Conservation (phyloP, 1,139 yeast genomes). For the Groenewaldozyma sp. region DNA sequence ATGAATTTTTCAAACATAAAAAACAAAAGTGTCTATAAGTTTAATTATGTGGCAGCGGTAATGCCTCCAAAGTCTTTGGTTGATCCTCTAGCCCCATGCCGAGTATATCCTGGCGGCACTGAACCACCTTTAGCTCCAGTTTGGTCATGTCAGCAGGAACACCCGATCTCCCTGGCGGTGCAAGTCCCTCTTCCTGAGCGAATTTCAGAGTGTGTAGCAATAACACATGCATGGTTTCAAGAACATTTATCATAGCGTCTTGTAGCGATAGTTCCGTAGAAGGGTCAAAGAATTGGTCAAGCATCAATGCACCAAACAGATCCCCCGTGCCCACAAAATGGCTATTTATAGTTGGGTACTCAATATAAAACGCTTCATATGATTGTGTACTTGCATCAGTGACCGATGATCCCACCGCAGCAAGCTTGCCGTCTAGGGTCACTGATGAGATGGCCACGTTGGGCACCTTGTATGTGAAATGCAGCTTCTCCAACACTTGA, state of each 20-base stretch:
- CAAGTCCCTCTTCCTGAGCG: conserved; percentile 12
- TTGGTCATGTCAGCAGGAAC: conserved; percentile 23
- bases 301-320: conserved; percentile 66
- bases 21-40: too few relatives aligned
- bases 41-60: too few relatives aligned
- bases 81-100: conserved; percentile 4
- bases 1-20: not conserved
- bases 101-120: conserved; percentile 13
- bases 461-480: conserved; percentile 41
- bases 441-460: conserved; percentile 66
- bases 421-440: conserved; percentile 28
- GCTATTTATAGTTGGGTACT: conserved; percentile 51
- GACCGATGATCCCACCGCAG: conserved; percentile 43
- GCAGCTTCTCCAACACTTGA: conserved; percentile 42
- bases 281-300: conserved; percentile 43
- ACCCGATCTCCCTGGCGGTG: conserved; percentile 18
- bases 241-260: conserved; percentile 19
- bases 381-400: conserved; percentile 9
- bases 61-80: too few relatives aligned
- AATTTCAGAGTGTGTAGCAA: conserved; percentile 17
- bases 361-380: conserved; percentile 31
- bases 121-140: conserved; percentile 21
- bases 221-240: conserved; percentile 22
- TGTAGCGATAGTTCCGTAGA: conserved; percentile 11
- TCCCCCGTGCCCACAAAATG: conserved; percentile 94